Conservation (phyloP, 148 eudicot species). For the Rhododendron mucronatum region DNA sequence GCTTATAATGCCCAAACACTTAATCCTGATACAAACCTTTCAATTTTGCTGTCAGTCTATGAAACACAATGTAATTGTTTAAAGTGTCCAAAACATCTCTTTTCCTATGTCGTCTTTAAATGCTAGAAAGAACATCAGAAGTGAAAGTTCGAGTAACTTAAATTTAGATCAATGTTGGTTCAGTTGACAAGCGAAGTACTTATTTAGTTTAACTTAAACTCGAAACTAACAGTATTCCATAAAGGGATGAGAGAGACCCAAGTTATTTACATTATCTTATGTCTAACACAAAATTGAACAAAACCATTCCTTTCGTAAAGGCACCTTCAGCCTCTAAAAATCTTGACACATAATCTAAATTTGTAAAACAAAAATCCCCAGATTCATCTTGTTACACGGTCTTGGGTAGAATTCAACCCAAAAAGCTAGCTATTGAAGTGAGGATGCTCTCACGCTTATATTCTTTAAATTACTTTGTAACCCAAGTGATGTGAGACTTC, state of each 20-base stretch:
- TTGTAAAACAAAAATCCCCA: background rate
- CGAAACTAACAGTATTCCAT: background rate
- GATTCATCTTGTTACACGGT: background rate
- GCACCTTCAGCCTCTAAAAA: background rate
- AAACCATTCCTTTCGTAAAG: background rate
- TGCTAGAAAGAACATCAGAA: background rate
- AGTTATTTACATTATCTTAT: background rate
- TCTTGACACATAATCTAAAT: background rate
- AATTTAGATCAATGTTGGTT: background rate
- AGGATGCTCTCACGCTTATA: no score
- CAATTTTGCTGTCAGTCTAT: background rate
- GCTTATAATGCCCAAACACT: slow-evolving; percentile 3
- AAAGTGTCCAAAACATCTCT: background rate
- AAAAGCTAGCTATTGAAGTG: no score
- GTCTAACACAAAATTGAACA: background rate
- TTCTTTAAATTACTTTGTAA: no score
- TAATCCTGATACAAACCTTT: background rate
- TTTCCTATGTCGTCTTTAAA: background rate
- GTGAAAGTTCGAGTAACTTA: background rate
- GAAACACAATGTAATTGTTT: background rate
- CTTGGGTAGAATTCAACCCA: no score
- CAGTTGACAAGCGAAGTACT: background rate
- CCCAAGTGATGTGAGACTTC: no score
- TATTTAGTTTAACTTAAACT: background rate
- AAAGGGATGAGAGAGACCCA: background rate